Base-by-base conservation (phyloP, 2,329 filamentous ascomycete species). In the Trichophyton schoenleinii region DNA sequence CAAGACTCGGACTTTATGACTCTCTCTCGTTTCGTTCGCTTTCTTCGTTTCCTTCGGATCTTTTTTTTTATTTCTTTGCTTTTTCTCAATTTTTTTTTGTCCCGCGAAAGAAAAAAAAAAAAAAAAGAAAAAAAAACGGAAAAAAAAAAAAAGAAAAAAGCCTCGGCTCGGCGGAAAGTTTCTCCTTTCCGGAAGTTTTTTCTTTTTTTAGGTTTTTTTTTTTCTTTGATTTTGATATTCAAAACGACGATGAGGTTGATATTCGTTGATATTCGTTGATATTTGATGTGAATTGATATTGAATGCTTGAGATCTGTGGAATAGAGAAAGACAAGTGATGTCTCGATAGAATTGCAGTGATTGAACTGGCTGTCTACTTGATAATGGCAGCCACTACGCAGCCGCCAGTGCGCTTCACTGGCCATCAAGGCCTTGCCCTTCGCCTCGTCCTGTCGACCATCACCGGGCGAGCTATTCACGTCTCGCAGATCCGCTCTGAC, bases 401-500 rank as follows among this genome's bases (percentile, higher is more conserved):
- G 63, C 72, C 76, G 31, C 79, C 79, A 3, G 68, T 95, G 62
- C 85, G 85, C 67, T 91, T 99, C 73, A 92, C 88, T 58, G 87
- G 88, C 68, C 91, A 96, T 73, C 86, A 87, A 68, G 85, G 87
- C 67, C 87, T 99, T 64, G 81, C 88, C 41, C 86, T 90, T 68
- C 89, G 94, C 60, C 85, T 99, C 52, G 83, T 95, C 52, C 85
- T 99, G 60, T 85, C 94, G 20, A 97, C 94, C 1, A 84, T 99
- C 64, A 96, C 91, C 64, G 94, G 94, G 67, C 85, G 87, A 42
- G 86, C 94, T 1, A 79, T 97, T 61, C 91, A 92, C 75, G 92
- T 99, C 72, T 94, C 92, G 60, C 88, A 94, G 75, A 97, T 99
- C 77, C 89, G 94, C 70, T 85, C 89, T 66, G 96, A 90, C 48